Conservation (phyloP, 208 protist genomes). For the Trichomonas vaginalis region DNA sequence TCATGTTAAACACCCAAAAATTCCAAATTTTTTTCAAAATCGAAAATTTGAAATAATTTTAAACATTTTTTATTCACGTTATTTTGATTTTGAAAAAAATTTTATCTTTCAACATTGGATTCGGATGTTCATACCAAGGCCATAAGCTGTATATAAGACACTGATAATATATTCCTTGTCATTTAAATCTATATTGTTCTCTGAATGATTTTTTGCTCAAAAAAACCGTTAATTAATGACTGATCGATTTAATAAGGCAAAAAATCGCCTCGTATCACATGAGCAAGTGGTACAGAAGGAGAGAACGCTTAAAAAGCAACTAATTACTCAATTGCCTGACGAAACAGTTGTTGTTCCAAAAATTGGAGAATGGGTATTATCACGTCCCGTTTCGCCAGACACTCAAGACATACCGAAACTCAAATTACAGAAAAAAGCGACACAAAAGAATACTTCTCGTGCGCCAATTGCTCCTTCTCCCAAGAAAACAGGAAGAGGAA, state of each 20-base stretch:
- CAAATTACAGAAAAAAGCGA: background rate
- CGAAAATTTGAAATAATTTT: too few relatives aligned
- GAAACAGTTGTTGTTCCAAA: background rate
- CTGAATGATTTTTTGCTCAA: too few relatives aligned
- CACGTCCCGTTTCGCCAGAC: background rate
- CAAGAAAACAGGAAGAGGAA: background rate
- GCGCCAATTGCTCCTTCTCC: background rate
- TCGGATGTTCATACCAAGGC: too few relatives aligned
- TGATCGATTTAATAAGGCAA: conserved; percentile 8
- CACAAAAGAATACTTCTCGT: background rate
- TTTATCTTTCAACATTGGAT: too few relatives aligned
- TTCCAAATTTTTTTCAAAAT: too few relatives aligned
- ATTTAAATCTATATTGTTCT: too few relatives aligned
- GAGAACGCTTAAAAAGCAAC: background rate
- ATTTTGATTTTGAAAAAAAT: too few relatives aligned
- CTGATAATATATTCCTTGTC: too few relatives aligned
- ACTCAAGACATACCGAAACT: background rate
- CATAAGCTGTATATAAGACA: too few relatives aligned
- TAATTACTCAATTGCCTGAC: background rate
- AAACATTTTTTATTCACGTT: too few relatives aligned
- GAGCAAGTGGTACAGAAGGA: background rate
- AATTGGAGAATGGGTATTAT: conserved; percentile 17
- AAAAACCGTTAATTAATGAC: conserved; percentile 6
- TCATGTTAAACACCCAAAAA: too few relatives aligned
- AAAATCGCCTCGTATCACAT: background rate